Evolutionary conservation across 495 filamentous ascomycete genomes (phyloP).

Genomic region (Penicillium cataractarum): DNA sequence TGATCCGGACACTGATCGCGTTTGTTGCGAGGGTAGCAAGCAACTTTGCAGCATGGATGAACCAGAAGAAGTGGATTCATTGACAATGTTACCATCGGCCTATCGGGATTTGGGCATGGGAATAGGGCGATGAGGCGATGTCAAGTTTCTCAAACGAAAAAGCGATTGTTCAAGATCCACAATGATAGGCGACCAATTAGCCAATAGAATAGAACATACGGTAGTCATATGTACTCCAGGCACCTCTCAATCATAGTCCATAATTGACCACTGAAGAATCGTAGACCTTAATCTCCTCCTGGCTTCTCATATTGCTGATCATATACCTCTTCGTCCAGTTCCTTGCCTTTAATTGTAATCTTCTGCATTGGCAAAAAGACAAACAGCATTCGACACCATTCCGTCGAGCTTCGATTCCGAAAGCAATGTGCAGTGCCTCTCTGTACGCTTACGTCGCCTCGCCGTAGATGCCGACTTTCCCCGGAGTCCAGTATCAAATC

Average conservation of each 20-base stretch:
- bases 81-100: background rate
- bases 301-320: slow-evolving; percentile 26
- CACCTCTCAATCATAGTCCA: background rate
- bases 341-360: slow-evolving; percentile 30
- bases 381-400: slow-evolving; percentile 64
- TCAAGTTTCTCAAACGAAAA: background rate
- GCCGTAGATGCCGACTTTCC: slow-evolving; percentile 61
- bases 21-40: background rate
- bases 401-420: slow-evolving; percentile 53
- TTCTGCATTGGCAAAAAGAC: slow-evolving; percentile 39
- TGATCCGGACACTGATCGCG: background rate
- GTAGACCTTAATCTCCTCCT: background rate
- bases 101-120: background rate
- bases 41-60: background rate
- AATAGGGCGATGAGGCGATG: no score
- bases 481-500: slow-evolving; percentile 73
- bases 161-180: background rate
- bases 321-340: slow-evolving; percentile 33
- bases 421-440: slow-evolving; percentile 67
- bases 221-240: background rate
- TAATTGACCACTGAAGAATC: background rate
- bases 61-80: background rate
- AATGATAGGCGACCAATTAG: background rate
- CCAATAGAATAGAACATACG: background rate
- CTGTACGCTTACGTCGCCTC: slow-evolving; percentile 69